A percentile compares a stretch with the other conserved stretches of the same genome.
These are phyloP conservation scores for Cryptosporidium xiaoi DNA, from an alignment of 169 alveolate species.

Conservation along the genomic window DNA sequence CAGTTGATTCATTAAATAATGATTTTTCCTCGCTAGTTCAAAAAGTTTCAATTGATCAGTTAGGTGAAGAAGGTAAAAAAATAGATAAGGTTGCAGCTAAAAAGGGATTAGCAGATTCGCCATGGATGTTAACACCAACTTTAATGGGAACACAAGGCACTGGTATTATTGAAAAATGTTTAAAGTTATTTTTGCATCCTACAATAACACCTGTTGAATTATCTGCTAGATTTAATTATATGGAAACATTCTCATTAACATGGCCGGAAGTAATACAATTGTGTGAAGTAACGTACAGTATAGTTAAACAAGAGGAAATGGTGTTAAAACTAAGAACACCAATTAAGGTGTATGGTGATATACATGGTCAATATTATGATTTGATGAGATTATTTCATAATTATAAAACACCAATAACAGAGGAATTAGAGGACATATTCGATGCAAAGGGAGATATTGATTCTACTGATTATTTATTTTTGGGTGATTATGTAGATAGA, in stretches of 20 bases:
- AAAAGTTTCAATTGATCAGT: slow-evolving; percentile 89
- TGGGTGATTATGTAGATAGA: slow-evolving; percentile 99
- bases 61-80: slow-evolving; percentile 91
- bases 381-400: slow-evolving; percentile 94
- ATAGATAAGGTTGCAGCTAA: slow-evolving; percentile 85
- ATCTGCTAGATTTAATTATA: slow-evolving; percentile 67
- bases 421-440: slow-evolving; percentile 83
- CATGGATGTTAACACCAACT: slow-evolving; percentile 63
- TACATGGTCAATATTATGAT: slow-evolving; percentile 98
- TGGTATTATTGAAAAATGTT: slow-evolving; percentile 50
- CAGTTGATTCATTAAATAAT: slow-evolving; percentile 77
- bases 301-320: slow-evolving; percentile 94
- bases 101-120: slow-evolving; percentile 72
- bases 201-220: slow-evolving; percentile 64
- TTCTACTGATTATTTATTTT: slow-evolving; percentile 90
- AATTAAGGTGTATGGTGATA: slow-evolving; percentile 97
- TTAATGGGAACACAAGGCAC: slow-evolving; percentile 41
- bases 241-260: slow-evolving; percentile 76
- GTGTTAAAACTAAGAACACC: slow-evolving; percentile 97
- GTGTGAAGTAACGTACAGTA: slow-evolving; percentile 80
- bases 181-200: slow-evolving; percentile 60
- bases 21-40: slow-evolving; percentile 86
- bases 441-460: slow-evolving; percentile 78
- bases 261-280: slow-evolving; percentile 84
- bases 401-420: slow-evolving; percentile 89